Base-by-base conservation (phyloP, 2,329 filamentous ascomycete genomes). In the Amphichorda felina region DNA sequence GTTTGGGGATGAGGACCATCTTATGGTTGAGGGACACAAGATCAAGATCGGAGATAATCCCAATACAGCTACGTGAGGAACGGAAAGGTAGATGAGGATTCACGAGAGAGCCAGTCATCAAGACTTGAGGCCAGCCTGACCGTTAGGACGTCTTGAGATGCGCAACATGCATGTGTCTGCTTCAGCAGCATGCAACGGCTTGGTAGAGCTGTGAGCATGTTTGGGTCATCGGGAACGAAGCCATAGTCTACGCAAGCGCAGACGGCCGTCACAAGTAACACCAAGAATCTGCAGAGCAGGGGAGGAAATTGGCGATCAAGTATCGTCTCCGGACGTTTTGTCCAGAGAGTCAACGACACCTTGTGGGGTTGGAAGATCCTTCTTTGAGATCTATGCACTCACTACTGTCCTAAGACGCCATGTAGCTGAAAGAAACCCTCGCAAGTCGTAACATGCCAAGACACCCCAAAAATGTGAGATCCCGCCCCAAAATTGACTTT, bases 311-410 rank as follows among this genome's bases (percentile, higher is more conserved):
- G 86, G 86, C 86, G 77, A 87, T 94, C 86, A 85, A 94, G 85
- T 85, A 57, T 91, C 76, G 73, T 84, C 79, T 66, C 69, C 66
- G 53, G 59, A 60, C 27, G 34, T 25, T 51, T 53, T 38, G 48
- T 53, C 56, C 56, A 54, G 63, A 75, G 79, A 86, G 70, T 89
- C 82, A 62, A 85, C 86, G 86, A 94, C 86, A 94, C 86, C 86
- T 87, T 72, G 55, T 68, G 64, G 69, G 68, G 63, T 63, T 62
- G 60, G 62, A 59, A 62, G 70, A 65, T 67, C 65, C 66, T 60
- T 65, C 60, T 64, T 69, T 63, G 54, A 70, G 68, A 75, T 68
- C 72, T 75, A 62, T 61, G 59, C 53, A 55, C 66, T 68, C 66
- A 69, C 64, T 70, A 64, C 60, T 61, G 61, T 67, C 66, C 65